Conservation (phyloP, 2,329 filamentous ascomycete species). For the Fusarium papillatum region DNA sequence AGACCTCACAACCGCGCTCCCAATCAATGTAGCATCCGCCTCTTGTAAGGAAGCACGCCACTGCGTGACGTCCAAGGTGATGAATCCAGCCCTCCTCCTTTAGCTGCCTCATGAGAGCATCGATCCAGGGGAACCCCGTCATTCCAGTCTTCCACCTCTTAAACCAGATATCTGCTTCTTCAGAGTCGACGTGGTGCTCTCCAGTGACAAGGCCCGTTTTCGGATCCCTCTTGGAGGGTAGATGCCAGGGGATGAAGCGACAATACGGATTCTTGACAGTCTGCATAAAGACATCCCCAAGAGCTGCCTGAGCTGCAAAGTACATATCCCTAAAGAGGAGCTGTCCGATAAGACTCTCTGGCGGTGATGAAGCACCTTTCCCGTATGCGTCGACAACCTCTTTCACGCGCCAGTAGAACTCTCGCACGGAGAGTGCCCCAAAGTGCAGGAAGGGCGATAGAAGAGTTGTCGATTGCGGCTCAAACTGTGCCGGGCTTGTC, state of each 20-base stretch:
- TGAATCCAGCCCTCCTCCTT: conserved; percentile 83
- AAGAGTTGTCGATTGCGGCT: conserved; percentile 80
- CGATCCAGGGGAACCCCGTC: conserved; percentile 86
- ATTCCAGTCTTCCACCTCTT: conserved; percentile 76
- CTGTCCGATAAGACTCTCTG: conserved; percentile 79
- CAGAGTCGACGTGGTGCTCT: conserved; percentile 73
- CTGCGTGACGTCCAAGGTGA: conserved; percentile 82
- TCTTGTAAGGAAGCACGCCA: conserved; percentile 85
- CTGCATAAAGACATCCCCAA: conserved; percentile 75
- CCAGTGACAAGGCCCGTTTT: conserved; percentile 65
- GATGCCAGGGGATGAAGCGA: conserved; percentile 85
- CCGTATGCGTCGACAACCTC: conserved; percentile 71
- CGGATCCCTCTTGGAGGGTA: conserved; percentile 70
- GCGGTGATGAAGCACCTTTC: conserved; percentile 70
- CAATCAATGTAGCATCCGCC: conserved; percentile 85
- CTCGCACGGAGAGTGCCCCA: conserved; percentile 76
- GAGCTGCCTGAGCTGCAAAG: conserved; percentile 79
- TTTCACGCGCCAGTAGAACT: conserved; percentile 80
- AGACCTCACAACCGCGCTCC: conserved; percentile 84
- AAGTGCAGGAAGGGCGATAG: conserved; percentile 83
- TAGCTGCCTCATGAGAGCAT: conserved; percentile 84
- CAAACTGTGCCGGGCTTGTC: conserved; percentile 80
- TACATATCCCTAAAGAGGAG: conserved; percentile 88
- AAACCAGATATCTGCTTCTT: conserved; percentile 75
- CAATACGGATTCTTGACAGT: conserved; percentile 75